These are phyloP conservation scores for Talaromyces sp. DNA, from an alignment of 2,329 filamentous ascomycete genomes.

Conservation along the genomic window DNA sequence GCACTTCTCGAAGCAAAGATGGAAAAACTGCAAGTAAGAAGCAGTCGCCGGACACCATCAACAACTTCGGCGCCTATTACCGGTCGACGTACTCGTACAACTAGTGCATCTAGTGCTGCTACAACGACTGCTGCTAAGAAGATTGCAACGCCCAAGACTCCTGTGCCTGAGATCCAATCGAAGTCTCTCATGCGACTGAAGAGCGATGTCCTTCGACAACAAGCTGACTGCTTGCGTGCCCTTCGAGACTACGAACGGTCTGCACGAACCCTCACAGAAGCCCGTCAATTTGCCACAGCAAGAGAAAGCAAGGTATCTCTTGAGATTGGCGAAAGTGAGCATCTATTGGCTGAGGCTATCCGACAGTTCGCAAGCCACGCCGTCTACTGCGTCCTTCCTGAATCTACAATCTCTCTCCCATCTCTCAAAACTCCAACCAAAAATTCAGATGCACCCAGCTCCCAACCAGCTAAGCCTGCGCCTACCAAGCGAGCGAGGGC, in stretches of 20 bases:
- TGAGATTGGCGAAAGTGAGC: slow-evolving; percentile 40
- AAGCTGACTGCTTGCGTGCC: slow-evolving; percentile 52
- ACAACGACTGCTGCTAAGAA: slow-evolving; percentile 26
- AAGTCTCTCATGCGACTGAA: slow-evolving; percentile 47
- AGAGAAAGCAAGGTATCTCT: slow-evolving; percentile 66
- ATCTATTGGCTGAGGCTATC: slow-evolving; percentile 43
- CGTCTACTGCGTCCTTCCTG: slow-evolving; percentile 85
- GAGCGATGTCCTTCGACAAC: slow-evolving; percentile 54
- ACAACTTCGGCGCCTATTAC: slow-evolving; percentile 25
- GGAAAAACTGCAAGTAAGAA: slow-evolving; percentile 43
- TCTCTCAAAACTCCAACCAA: slow-evolving; percentile 55
- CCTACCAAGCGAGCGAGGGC: slow-evolving; percentile 31
- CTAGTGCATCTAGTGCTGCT: slow-evolving; percentile 30
- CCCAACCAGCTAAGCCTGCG: slow-evolving; percentile 27
- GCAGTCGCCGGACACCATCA: slow-evolving; percentile 27
- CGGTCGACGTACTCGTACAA: slow-evolving; percentile 33
- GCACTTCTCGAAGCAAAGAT: slow-evolving; percentile 47
- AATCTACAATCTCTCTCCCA: slow-evolving; percentile 88
- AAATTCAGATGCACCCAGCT: slow-evolving; percentile 42
- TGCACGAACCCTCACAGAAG: slow-evolving; percentile 52
- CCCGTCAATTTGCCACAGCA: slow-evolving; percentile 35
- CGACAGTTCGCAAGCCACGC: slow-evolving; percentile 71
- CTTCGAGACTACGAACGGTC: slow-evolving; percentile 61
- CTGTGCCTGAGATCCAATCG: slow-evolving; percentile 36
- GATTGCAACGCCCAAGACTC: slow-evolving; percentile 15